These are phyloP conservation scores for Thalassiosira gravida DNA, from an alignment of 352 stramenopile species.

Conservation along the genomic window DNA sequence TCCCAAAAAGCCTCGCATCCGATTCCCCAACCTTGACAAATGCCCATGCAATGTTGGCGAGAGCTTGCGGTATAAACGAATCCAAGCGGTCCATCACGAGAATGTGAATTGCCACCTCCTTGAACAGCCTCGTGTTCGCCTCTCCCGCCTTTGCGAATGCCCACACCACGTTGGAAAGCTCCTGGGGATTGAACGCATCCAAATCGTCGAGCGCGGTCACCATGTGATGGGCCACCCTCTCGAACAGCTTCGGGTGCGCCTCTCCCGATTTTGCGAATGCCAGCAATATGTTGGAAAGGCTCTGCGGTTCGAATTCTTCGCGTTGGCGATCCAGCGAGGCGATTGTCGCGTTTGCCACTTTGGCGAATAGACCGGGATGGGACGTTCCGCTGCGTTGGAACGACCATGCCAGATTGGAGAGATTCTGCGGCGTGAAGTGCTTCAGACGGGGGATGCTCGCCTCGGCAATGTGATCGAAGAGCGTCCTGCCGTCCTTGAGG, in stretches of 20 bases:
- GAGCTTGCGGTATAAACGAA: too few species aligned
- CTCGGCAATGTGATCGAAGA: conserved; percentile 12
- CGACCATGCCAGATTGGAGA: neutral
- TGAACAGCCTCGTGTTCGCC: conserved; percentile 5
- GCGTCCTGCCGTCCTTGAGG: neutral
- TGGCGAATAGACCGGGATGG: neutral
- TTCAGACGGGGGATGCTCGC: neutral
- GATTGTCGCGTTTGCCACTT: neutral
- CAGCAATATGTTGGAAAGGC: conserved; percentile 3
- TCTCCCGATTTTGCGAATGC: conserved; percentile 2
- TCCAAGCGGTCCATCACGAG: too few species aligned
- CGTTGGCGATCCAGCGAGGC: neutral
- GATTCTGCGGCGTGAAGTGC: neutral
- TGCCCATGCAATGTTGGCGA: too few species aligned
- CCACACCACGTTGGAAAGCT: neutral
- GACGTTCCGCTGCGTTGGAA: neutral
- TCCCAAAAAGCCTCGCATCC: too few species aligned
- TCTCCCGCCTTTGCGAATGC: conserved; percentile 15
- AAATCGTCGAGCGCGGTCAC: neutral
- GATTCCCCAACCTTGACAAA: too few species aligned
- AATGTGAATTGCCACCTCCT: conserved; percentile 27
- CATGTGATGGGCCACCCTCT: neutral
- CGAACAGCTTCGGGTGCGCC: neutral
- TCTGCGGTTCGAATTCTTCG: conserved; percentile 4
- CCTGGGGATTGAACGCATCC: neutral